Evolutionary conservation across 768 basidiomycete species (phyloP).

Genomic region (Clitopilus hobsonii): DNA sequence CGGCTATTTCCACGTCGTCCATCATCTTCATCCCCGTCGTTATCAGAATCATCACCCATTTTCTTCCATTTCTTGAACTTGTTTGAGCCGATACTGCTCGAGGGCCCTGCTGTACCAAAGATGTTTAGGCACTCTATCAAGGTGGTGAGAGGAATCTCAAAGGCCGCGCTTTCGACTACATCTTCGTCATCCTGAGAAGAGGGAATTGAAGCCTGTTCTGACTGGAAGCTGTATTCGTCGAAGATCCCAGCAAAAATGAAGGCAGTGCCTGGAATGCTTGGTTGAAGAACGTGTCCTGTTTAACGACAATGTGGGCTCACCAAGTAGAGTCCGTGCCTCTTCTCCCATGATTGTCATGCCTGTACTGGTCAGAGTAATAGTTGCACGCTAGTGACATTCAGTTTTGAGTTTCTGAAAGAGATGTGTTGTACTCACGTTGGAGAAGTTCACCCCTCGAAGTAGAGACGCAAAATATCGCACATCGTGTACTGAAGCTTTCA

Average conservation of each 20-base stretch:
- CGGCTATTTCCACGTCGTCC: conserved; percentile 24
- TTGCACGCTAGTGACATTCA: conserved; percentile 56
- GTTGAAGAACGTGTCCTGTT: background rate
- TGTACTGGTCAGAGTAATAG: conserved; percentile 59
- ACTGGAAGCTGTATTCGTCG: conserved; percentile 68
- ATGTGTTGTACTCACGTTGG: conserved; percentile 49
- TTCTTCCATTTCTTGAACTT: conserved; percentile 47
- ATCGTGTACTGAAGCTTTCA: conserved; percentile 73
- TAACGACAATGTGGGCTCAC: conserved; percentile 29
- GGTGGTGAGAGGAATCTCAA: conserved; percentile 82
- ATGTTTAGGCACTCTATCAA: conserved; percentile 91
- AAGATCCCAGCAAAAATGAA: conserved; percentile 78
- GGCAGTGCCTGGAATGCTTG: conserved; percentile 59
- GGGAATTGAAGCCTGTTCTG: conserved; percentile 24
- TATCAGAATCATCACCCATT: conserved; percentile 42
- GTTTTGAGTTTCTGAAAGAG: background rate
- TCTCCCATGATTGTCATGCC: conserved; percentile 82
- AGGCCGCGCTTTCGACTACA: conserved; percentile 37
- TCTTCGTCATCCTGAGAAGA: conserved; percentile 22
- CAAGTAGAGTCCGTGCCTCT: conserved; percentile 77
- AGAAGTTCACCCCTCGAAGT: conserved; percentile 78
- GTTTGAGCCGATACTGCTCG: conserved; percentile 19
- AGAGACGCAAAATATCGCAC: conserved; percentile 77
- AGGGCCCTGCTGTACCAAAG: conserved; percentile 74
- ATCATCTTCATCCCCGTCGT: conserved; percentile 32